Evolutionary conservation across 2,329 filamentous ascomycete species (phyloP), one percentile per base, ranked within the genome.

Genomic region (Teratosphaeria gauchensis): DNA sequence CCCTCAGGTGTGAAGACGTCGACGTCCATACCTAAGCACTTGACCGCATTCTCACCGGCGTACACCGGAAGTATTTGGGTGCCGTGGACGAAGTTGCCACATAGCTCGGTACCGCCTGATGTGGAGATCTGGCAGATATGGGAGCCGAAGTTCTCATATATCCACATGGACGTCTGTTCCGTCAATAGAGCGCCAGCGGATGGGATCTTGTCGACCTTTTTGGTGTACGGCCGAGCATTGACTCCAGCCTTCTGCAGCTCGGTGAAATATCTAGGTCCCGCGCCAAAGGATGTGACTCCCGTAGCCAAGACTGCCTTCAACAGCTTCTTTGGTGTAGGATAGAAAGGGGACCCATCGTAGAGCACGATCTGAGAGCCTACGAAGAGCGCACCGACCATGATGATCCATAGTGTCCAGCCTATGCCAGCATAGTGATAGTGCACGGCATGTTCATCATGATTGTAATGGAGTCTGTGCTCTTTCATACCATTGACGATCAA

Each of bases 381-480:
- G 1, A 87, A 65, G 2, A 92, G 75, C 5, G 78, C 76, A 21
- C 78, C 77, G 0, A 89, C 75, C 38, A 80, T 82, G 3, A 79
- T 74, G 9, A 90, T 75, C 69, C 91, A 92, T 88, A 94, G 92
- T 72, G 94, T 92, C 89, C 89, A 92, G 0, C 87, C 86, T 0
- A 87, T 89, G 0, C 78, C 80, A 0, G 78, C 85, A 65, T 83
- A 85, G 67, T 85, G 83, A 31, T 84, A 63, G 0, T 78, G 75
- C 14, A 70, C 77, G 2, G 75, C 69, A 4, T 57, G 28, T 0
- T 77, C 68, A 0, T 70, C 72, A 53, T 79, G 65, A 48, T 78
- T 73, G 9, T 75, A 69, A 63, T 85, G 81, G 31, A 85, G 65
- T 12, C 67, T 69, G 1, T 75, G 76, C 69, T 94, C 89, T 68